Conservation (phyloP, 768 basidiomycete species). For the Strobilomyces dryophilus region DNA sequence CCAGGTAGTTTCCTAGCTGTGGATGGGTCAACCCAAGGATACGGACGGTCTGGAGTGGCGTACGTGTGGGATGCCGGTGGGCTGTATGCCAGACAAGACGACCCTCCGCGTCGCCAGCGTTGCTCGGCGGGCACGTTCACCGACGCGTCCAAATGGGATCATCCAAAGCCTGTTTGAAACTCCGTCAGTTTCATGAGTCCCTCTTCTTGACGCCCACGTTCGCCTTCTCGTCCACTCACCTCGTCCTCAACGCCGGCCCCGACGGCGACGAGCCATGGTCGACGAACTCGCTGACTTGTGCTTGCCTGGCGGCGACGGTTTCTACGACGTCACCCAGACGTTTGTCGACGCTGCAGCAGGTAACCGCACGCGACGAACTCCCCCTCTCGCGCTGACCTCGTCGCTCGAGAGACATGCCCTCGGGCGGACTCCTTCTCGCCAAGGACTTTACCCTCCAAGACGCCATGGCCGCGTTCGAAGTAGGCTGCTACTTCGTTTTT, state of each 20-base stretch:
- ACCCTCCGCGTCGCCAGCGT: conserved; percentile 27
- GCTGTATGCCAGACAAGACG: conserved; percentile 90
- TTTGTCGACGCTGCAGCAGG: too few species aligned
- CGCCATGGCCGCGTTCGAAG: conserved; percentile 94
- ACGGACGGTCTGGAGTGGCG: conserved; percentile 8
- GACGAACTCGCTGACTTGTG: too few species aligned
- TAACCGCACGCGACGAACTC: neutral
- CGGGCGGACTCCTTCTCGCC: conserved; percentile 59
- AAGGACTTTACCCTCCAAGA: conserved; percentile 74
- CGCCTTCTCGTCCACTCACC: too few species aligned
- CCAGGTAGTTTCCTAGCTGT: conserved; percentile 91
- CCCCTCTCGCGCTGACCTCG: conserved; percentile 10
- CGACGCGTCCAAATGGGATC: conserved; percentile 12
- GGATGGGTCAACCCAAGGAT: neutral
- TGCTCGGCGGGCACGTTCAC: neutral
- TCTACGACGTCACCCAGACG: too few species aligned
- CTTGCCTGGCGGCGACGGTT: too few species aligned
- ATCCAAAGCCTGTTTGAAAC: conserved; percentile 26
- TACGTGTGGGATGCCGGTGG: conserved; percentile 89
- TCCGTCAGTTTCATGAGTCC: conserved; percentile 21
- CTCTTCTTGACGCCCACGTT: conserved; percentile 1
- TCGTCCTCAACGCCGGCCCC: conserved; percentile 6
- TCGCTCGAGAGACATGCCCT: conserved; percentile 53
- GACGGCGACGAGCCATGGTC: neutral
- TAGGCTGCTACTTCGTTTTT: conserved; percentile 29